Evolutionary conservation across 2,329 filamentous ascomycete genomes (phyloP).

Genomic region (Penicillium sp.): DNA sequence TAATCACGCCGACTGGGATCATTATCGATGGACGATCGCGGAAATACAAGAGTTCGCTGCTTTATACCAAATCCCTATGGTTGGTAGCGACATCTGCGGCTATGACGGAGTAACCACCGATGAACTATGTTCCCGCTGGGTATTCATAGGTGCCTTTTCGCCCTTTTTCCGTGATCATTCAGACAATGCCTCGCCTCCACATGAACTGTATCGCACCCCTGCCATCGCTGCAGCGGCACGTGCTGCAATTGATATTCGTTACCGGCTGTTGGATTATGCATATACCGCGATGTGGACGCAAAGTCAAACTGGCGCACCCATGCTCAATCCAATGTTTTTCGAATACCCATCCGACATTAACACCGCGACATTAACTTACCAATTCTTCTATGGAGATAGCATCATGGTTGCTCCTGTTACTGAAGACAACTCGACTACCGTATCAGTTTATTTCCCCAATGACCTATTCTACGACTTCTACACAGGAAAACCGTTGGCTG

Average conservation of each 20-base stretch:
- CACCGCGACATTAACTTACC: constrained; percentile 50
- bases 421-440: constrained; percentile 49
- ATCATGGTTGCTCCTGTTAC: constrained; percentile 57
- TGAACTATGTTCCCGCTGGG: constrained; percentile 71
- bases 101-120: constrained; percentile 65
- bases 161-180: constrained; percentile 77
- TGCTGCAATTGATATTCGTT: constrained; percentile 68
- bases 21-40: constrained; percentile 58
- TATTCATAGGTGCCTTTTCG: constrained; percentile 66
- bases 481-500: constrained; percentile 46
- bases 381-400: constrained; percentile 58
- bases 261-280: constrained; percentile 72
- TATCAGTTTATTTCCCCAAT: constrained; percentile 54
- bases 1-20: constrained; percentile 56
- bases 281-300: constrained; percentile 68
- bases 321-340: constrained; percentile 69
- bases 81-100: constrained; percentile 71
- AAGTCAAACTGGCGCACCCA: constrained; percentile 58
- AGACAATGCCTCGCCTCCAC: constrained; percentile 48
- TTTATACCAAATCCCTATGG: constrained; percentile 66
- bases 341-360: constrained; percentile 58
- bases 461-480: constrained; percentile 61
- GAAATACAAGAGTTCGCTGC: constrained; percentile 59
- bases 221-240: constrained; percentile 60
- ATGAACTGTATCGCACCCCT: constrained; percentile 71